Evolutionary conservation across 164 flowering plant species (phyloP).

Genomic region (Pachysandra terminalis): DNA sequence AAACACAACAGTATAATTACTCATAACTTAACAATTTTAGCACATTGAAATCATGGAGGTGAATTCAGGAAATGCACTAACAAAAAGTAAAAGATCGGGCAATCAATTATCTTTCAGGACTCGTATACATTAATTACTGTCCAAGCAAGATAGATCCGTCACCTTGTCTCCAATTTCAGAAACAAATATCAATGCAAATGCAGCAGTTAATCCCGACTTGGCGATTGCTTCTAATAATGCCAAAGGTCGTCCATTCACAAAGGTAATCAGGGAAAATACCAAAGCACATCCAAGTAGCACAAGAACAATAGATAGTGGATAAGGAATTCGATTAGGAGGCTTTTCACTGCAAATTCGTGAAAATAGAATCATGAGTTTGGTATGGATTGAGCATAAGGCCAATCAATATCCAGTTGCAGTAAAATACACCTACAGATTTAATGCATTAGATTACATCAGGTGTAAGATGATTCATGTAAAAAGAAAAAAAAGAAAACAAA

Average conservation of each 20-base stretch:
- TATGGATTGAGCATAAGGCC: not conserved
- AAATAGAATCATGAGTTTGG: slow-evolving; percentile 14
- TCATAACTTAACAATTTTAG: not conserved
- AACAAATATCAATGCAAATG: slow-evolving; percentile 88
- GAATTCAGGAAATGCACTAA: not conserved
- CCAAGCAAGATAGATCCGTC: slow-evolving; percentile 5
- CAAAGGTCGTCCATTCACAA: slow-evolving; percentile 71
- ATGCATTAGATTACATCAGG: not conserved
- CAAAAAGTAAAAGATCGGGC: not conserved
- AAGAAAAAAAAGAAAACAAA: too few relatives aligned
- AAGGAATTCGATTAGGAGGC: slow-evolving; percentile 48
- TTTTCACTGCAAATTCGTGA: slow-evolving; percentile 48
- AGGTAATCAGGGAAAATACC: slow-evolving; percentile 57
- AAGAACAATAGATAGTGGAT: slow-evolving; percentile 55
- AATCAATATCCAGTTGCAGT: not conserved
- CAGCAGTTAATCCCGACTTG: slow-evolving; percentile 97
- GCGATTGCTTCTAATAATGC: slow-evolving; percentile 71
- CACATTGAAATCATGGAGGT: not conserved
- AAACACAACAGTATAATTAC: not conserved
- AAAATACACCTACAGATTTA: not conserved
- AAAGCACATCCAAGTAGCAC: slow-evolving; percentile 68
- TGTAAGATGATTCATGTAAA: not conserved
- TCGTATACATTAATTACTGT: not conserved
- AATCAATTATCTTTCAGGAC: not conserved
- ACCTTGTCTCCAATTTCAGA: slow-evolving; percentile 99